These are phyloP conservation scores for Fusarium torulosum DNA, from an alignment of 2,329 filamentous ascomycete species.

Conservation along the genomic window DNA sequence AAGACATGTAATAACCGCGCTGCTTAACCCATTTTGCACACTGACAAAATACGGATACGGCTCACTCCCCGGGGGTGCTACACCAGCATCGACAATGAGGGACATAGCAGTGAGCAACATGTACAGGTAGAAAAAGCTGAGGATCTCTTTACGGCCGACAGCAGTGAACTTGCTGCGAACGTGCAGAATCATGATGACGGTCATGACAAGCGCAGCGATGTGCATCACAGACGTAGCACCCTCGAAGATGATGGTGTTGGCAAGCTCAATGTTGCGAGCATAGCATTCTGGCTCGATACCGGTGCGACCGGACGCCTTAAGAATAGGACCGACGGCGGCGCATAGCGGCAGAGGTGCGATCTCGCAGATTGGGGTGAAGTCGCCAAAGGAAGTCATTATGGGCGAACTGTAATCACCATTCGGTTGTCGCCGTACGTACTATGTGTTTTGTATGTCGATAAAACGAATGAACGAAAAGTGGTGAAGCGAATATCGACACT, in stretches of 20 bases:
- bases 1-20: constrained; percentile 87
- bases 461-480: constrained; percentile 4
- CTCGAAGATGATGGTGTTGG: constrained; percentile 99
- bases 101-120: constrained; percentile 90
- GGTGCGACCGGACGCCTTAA: constrained; percentile 73
- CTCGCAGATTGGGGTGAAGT: constrained; percentile 88
- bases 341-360: constrained; percentile 90
- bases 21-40: constrained; percentile 85
- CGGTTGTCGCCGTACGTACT: constrained; percentile 8
- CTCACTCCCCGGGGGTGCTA: constrained; percentile 83
- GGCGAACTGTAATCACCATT: constrained; percentile 13
- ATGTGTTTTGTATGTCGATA: constrained; percentile 4
- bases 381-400: constrained; percentile 85
- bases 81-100: constrained; percentile 91
- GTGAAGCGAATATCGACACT: background rate
- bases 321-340: constrained; percentile 82
- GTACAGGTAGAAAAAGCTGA: constrained; percentile 97
- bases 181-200: constrained; percentile 96
- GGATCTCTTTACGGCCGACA: constrained; percentile 81
- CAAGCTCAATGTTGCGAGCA: constrained; percentile 92
- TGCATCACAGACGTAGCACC: constrained; percentile 92
- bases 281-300: constrained; percentile 93
- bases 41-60: constrained; percentile 94
- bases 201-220: constrained; percentile 91
- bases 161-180: constrained; percentile 98